Evolutionary conservation across 352 stramenopile species (phyloP).

Genomic region (Phytophthora agathidicida): DNA sequence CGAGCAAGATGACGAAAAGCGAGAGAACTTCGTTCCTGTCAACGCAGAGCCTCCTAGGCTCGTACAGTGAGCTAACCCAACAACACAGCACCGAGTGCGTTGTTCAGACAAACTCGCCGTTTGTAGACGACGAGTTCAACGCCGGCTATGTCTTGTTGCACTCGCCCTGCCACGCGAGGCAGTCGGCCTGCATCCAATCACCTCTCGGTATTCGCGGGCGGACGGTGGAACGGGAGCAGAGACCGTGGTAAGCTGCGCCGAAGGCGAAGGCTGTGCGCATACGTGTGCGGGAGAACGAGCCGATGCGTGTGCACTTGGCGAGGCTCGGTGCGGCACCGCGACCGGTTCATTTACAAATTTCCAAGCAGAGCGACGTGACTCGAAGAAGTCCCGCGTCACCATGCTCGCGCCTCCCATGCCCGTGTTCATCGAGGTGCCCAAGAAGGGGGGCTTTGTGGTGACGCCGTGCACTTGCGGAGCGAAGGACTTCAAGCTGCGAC

Average conservation of each 20-base stretch:
- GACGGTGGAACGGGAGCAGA: slow-evolving; percentile 27
- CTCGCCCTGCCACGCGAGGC: slow-evolving; percentile 1
- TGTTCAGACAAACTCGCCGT: too few relatives aligned
- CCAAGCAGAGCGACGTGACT: not conserved
- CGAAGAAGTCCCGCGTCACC: not conserved
- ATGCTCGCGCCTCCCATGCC: slow-evolving; percentile 27
- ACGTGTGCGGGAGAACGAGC: slow-evolving; percentile 10
- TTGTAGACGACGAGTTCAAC: not conserved
- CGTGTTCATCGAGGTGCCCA: slow-evolving; percentile 10
- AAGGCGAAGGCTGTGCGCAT: slow-evolving; percentile 21
- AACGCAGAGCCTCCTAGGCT: too few relatives aligned
- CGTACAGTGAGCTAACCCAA: too few relatives aligned
- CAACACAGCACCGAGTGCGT: too few relatives aligned
- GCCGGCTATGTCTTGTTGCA: slow-evolving; percentile 13
- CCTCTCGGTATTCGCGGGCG: not conserved
- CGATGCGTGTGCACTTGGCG: slow-evolving; percentile 1
- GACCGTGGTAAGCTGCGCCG: slow-evolving; percentile 9
- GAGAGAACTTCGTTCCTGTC: too few relatives aligned
- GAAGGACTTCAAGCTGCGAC: slow-evolving; percentile 26
- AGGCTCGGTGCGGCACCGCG: slow-evolving; percentile 12
- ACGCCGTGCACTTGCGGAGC: slow-evolving; percentile 21
- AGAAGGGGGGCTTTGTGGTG: slow-evolving; percentile 6
- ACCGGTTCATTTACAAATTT: slow-evolving; percentile 5
- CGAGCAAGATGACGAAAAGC: too few relatives aligned
- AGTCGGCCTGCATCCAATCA: slow-evolving; percentile 20